Percentiles rank a stretch among this genome's conserved stretches.
phyloP scores from a whole-genome alignment of 345 rosid species.

The Eucalyptus viminalis region DNA sequence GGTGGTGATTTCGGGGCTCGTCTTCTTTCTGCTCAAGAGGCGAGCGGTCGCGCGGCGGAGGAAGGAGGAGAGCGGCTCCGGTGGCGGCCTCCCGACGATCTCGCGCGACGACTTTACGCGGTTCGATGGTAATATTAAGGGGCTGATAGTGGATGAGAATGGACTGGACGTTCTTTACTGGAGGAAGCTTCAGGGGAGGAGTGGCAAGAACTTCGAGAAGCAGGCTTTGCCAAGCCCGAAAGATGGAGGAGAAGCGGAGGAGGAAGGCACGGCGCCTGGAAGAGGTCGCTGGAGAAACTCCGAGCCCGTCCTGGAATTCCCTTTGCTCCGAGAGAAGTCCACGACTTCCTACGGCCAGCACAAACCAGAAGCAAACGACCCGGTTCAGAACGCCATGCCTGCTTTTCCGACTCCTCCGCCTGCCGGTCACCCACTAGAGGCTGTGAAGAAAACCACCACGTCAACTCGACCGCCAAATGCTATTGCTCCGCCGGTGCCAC shows the following conservation, averaged over 20 bases:
- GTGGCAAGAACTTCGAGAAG: conserved; percentile 1
- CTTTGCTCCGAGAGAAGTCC: conserved; percentile 57
- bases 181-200: conserved; percentile 43
- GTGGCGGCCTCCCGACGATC: neutral
- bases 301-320: conserved; percentile 32
- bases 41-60: conserved; percentile 13
- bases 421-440: neutral
- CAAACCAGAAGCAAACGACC: neutral
- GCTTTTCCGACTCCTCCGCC: neutral
- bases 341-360: conserved; percentile 26
- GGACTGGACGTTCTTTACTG: conserved; percentile 83
- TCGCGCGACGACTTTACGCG: conserved; percentile 11
- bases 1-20: conserved; percentile 20
- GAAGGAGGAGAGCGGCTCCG: conserved; percentile 8
- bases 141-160: conserved; percentile 58
- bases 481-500: neutral
- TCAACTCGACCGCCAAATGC: neutral
- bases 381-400: neutral
- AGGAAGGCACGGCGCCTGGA: neutral
- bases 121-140: conserved; percentile 38
- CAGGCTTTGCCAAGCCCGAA: conserved; percentile 1
- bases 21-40: conserved; percentile 40
- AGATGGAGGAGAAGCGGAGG: neutral
- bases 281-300: neutral
- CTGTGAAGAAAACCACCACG: neutral